These are phyloP conservation scores for Priceomyces medius DNA, from an alignment of 805 yeast genomes.

Conservation along the genomic window DNA sequence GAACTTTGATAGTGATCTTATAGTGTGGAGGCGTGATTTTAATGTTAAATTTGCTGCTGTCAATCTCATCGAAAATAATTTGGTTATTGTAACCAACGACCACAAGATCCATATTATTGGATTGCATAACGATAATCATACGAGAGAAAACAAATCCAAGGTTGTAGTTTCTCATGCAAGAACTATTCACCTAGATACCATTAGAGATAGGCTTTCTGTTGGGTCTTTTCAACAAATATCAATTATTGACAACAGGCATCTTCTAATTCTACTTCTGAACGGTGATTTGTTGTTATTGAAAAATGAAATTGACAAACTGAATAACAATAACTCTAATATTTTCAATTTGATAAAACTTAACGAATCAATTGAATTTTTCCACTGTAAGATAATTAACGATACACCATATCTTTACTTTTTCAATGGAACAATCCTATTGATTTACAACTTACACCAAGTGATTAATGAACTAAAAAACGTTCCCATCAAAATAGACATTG, in stretches of 20 bases:
- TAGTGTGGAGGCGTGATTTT: slow-evolving; percentile 40
- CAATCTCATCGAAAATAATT: slow-evolving; percentile 14
- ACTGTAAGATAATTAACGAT: slow-evolving; percentile 23
- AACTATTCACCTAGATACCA: slow-evolving; percentile 36
- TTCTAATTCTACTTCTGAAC: slow-evolving; percentile 33
- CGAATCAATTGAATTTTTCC: slow-evolving; percentile 31
- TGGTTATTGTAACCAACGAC: slow-evolving; percentile 31
- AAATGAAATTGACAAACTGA: slow-evolving; percentile 19
- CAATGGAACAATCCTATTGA: slow-evolving; percentile 37
- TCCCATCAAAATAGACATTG: slow-evolving; percentile 29
- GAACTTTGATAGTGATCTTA: slow-evolving; percentile 37
- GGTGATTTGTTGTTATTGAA: slow-evolving; percentile 41
- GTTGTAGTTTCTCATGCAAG: slow-evolving; percentile 28
- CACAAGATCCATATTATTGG: slow-evolving; percentile 28
- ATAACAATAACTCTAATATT: slow-evolving; percentile 17
- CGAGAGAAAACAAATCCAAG: slow-evolving; percentile 16
- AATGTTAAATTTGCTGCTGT: slow-evolving; percentile 20
- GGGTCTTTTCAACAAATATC: slow-evolving; percentile 20
- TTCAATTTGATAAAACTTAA: slow-evolving; percentile 35
- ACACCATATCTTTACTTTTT: slow-evolving; percentile 27
- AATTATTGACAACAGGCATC: slow-evolving; percentile 30
- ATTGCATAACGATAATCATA: slow-evolving; percentile 11
- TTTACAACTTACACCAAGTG: slow-evolving; percentile 26
- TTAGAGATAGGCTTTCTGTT: slow-evolving; percentile 25
- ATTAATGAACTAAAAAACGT: slow-evolving; percentile 16